Conservation (phyloP, 1,284 basidiomycete species). For the Cystobasidium sp. region DNA sequence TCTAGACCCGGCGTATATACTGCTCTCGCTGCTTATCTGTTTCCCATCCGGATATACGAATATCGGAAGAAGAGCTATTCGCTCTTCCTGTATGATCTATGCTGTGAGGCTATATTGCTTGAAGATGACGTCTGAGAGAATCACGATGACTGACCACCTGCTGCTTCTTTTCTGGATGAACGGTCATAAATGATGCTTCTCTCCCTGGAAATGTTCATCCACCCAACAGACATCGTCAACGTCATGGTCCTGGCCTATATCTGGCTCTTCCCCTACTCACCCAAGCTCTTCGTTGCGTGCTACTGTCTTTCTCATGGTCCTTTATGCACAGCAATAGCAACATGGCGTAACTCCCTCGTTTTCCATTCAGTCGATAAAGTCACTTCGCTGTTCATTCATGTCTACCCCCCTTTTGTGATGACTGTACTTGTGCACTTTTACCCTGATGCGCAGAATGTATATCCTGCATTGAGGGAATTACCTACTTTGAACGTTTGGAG, state of each 20-base stretch:
- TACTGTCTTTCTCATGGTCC: conserved; percentile 54
- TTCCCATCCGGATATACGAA: conserved; percentile 52
- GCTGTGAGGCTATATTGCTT: conserved; percentile 14
- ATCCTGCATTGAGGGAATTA: conserved; percentile 48
- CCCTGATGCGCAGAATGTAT: conserved; percentile 48
- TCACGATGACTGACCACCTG: too few relatives aligned
- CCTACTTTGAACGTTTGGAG: conserved; percentile 44
- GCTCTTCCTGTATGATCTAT: conserved; percentile 55
- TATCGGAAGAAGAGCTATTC: conserved; percentile 53
- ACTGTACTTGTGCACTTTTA: conserved; percentile 51
- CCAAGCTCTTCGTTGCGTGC: conserved; percentile 53
- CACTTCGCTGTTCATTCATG: conserved; percentile 55
- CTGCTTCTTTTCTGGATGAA: too few relatives aligned
- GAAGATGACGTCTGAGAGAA: too few relatives aligned
- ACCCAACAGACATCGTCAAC: conserved; percentile 51
- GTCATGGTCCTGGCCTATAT: conserved; percentile 52
- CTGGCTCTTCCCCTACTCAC: conserved; percentile 52
- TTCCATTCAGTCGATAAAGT: conserved; percentile 56
- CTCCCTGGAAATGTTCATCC: not conserved
- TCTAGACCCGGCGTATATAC: conserved; percentile 53
- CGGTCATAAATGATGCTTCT: not conserved
- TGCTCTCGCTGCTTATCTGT: conserved; percentile 50
- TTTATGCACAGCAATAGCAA: conserved; percentile 50
- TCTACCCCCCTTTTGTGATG: conserved; percentile 48
- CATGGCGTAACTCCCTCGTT: conserved; percentile 56